A percentile compares a stretch with the other conserved stretches of the same genome.
phyloP scores from a whole-genome alignment of 2,329 filamentous ascomycete species.

The Ceratocystis alfenasii region DNA sequence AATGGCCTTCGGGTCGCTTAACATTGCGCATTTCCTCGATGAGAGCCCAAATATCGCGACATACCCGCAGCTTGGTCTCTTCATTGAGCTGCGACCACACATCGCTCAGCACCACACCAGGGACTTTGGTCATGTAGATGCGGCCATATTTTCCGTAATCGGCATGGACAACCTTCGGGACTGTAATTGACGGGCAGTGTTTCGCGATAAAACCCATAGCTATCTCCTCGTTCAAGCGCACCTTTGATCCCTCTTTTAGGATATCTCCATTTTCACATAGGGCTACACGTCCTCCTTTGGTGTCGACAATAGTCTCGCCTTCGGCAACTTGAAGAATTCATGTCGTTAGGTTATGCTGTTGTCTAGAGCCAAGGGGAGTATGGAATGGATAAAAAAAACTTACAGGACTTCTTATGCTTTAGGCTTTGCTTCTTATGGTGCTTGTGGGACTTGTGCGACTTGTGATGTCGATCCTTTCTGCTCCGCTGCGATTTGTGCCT shows the following conservation, averaged over 20 bases:
- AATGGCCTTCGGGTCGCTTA: constrained; percentile 7
- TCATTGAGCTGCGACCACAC: neutral
- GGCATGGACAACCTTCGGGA: constrained; percentile 2
- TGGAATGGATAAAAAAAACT: neutral
- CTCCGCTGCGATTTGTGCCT: neutral
- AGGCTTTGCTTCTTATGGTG: neutral
- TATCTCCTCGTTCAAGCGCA: constrained; percentile 7
- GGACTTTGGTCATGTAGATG: constrained; percentile 12
- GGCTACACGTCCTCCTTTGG: constrained; percentile 6
- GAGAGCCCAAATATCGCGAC: constrained; percentile 7
- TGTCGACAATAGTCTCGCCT: neutral
- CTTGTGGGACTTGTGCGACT: neutral
- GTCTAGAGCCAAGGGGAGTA: neutral
- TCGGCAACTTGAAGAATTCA: neutral
- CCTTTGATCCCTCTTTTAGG: constrained; percentile 12
- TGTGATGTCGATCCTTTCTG: neutral
- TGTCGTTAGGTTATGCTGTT: neutral
- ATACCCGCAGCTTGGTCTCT: constrained; percentile 5
- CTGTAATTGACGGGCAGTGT: neutral
- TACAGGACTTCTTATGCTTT: neutral
- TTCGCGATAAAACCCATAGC: constrained; percentile 14
- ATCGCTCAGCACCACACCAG: neutral
- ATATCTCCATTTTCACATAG: neutral
- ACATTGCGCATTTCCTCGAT: constrained; percentile 6
- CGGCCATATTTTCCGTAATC: constrained; percentile 2